A percentile compares a stretch with the other conserved stretches of the same genome.
These are phyloP conservation scores for Talaromyces proteolyticus DNA, from an alignment of 495 filamentous ascomycete species.

Conservation along the genomic window DNA sequence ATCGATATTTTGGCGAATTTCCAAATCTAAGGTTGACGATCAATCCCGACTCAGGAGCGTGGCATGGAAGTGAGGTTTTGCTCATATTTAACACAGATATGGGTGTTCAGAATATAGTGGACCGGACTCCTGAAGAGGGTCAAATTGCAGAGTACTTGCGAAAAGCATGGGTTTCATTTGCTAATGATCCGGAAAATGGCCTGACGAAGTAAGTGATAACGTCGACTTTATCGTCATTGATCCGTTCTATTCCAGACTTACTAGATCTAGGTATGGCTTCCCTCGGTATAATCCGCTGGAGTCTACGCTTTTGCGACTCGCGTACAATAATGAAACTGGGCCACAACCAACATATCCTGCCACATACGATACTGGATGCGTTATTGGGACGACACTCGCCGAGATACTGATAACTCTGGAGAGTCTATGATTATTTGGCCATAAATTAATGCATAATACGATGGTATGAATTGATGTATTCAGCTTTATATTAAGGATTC, in stretches of 20 bases:
- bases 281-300: background rate
- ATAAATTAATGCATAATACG: no score
- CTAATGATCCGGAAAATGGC: background rate
- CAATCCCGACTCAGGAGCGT: background rate
- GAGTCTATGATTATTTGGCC: background rate
- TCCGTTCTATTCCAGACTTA: no score
- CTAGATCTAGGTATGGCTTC: background rate
- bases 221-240: no score
- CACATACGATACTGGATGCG: background rate
- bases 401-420: background rate
- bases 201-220: background rate
- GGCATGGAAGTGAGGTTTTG: background rate
- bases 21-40: background rate
- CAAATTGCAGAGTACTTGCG: background rate
- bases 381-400: background rate
- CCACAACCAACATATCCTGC: background rate
- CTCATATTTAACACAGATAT: slow-evolving; percentile 1
- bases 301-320: background rate
- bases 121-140: background rate
- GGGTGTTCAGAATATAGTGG: background rate
- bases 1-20: background rate
- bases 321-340: background rate
- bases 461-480: no score
- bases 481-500: no score
- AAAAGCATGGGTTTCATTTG: slow-evolving; percentile 1